These are phyloP conservation scores for Parasarocladium wereldwijsianum DNA, from an alignment of 2,329 filamentous ascomycete genomes.

Conservation along the genomic window DNA sequence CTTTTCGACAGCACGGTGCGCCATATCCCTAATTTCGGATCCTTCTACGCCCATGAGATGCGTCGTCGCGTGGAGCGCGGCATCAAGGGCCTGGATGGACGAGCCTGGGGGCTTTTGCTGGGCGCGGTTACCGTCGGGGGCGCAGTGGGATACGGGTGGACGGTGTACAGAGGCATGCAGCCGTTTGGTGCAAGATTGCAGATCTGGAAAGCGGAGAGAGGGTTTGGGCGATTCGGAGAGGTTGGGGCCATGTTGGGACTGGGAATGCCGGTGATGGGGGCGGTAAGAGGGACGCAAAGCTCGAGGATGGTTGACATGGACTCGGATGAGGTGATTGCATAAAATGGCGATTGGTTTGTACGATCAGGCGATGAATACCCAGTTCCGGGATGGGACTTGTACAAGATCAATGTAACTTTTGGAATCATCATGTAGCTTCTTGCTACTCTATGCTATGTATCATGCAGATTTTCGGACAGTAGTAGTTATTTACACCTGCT, in stretches of 20 bases:
- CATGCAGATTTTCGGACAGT: no score
- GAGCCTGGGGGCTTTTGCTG: constrained; percentile 16
- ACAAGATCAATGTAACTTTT: no score
- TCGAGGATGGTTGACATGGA: not conserved
- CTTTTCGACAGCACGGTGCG: constrained; percentile 20
- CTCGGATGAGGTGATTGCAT: constrained; percentile 2
- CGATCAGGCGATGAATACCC: no score
- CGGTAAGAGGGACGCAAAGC: not conserved
- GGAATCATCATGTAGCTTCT: no score
- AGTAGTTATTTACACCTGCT: constrained; percentile 52
- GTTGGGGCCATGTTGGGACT: constrained; percentile 27
- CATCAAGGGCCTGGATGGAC: constrained; percentile 17
- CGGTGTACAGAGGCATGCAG: constrained; percentile 24
- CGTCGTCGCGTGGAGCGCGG: constrained; percentile 20
- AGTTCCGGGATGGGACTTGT: no score
- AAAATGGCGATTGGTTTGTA: no score
- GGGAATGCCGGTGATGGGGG: constrained; percentile 1
- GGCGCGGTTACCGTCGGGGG: constrained; percentile 21
- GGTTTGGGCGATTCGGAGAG: constrained; percentile 29
- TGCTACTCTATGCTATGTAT: no score
- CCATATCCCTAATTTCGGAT: constrained; percentile 20
- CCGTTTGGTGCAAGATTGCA: constrained; percentile 31
- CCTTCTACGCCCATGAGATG: constrained; percentile 20
- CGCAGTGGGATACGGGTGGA: constrained; percentile 22
- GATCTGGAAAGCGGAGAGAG: constrained; percentile 22